Conservation (phyloP, 2,329 filamentous ascomycete genomes). For the Metarhizium robertsii region DNA sequence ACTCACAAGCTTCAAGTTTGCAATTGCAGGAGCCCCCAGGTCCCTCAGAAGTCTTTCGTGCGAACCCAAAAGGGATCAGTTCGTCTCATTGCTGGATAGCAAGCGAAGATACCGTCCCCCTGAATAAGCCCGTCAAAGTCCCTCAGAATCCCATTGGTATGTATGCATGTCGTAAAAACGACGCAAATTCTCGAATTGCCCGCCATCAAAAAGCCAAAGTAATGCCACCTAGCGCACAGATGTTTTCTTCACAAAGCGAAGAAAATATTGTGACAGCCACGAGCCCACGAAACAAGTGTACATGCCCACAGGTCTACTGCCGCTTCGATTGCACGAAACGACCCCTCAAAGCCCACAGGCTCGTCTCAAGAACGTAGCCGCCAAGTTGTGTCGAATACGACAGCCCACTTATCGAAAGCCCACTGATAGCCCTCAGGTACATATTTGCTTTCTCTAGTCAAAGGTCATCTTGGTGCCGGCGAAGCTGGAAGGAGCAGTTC, state of each 20-base stretch:
- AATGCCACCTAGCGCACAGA: constrained; percentile 10
- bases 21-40: constrained; percentile 23
- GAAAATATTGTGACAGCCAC: constrained; percentile 17
- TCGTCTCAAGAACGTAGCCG: constrained; percentile 20
- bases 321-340: constrained; percentile 35
- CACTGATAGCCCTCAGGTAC: constrained; percentile 33
- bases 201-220: constrained; percentile 24
- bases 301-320: constrained; percentile 48
- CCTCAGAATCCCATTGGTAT: constrained; percentile 29
- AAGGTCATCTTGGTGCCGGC: constrained; percentile 74
- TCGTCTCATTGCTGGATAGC: neutral
- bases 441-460: constrained; percentile 26
- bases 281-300: constrained; percentile 27
- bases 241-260: constrained; percentile 6
- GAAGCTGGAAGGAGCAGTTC: constrained; percentile 26
- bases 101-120: neutral
- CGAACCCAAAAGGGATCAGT: neutral
- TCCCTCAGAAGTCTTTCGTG: constrained; percentile 18
- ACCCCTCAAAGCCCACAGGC: constrained; percentile 45
- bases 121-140: constrained; percentile 23
- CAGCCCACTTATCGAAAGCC: constrained; percentile 35
- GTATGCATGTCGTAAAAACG: constrained; percentile 15
- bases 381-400: constrained; percentile 38
- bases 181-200: constrained; percentile 17
- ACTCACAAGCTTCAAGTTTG: constrained; percentile 13